Percentiles rank a stretch among this genome's conserved stretches.
Evolutionary conservation across 192 early-diverging fungal genomes (phyloP).

Genomic region (Coemansia sp.): DNA sequence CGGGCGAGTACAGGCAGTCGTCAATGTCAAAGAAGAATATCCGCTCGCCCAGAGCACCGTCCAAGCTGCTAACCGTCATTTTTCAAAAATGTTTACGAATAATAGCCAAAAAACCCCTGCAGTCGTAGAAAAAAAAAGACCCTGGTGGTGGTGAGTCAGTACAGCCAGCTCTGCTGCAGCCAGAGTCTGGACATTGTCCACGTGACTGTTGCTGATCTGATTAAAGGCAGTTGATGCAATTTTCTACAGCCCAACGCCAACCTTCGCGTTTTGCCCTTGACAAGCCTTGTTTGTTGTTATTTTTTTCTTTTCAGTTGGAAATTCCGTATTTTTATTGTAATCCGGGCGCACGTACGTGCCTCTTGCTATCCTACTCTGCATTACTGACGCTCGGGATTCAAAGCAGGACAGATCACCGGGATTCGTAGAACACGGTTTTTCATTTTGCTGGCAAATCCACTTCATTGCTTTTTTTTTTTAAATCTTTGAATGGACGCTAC

Average conservation of each 20-base stretch:
- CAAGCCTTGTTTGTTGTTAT: not conserved
- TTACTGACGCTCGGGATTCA: not conserved
- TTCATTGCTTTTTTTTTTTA: not conserved
- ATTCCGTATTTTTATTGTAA: not conserved
- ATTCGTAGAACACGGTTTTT: not conserved
- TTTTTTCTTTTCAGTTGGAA: not conserved
- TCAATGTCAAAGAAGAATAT: conserved; percentile 82
- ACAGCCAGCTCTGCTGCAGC: not conserved
- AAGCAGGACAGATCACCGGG: not conserved
- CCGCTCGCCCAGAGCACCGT: not conserved
- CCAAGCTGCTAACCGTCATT: conserved; percentile 7
- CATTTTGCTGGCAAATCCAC: conserved; percentile 1
- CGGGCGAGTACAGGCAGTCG: conserved; percentile 68
- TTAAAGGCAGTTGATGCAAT: not conserved
- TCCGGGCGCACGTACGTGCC: not conserved
- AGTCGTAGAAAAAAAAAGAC: not conserved
- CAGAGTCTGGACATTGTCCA: not conserved
- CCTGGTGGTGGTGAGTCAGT: not conserved
- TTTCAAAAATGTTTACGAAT: not conserved
- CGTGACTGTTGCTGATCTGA: not conserved
- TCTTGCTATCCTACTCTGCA: not conserved
- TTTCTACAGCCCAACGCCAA: not conserved
- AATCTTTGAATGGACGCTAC: conserved; percentile 2
- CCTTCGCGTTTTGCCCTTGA: not conserved
- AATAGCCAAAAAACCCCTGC: not conserved